phyloP scores from a whole-genome alignment of 2,329 filamentous ascomycete genomes.

The Ophiostoma angusticollis region DNA sequence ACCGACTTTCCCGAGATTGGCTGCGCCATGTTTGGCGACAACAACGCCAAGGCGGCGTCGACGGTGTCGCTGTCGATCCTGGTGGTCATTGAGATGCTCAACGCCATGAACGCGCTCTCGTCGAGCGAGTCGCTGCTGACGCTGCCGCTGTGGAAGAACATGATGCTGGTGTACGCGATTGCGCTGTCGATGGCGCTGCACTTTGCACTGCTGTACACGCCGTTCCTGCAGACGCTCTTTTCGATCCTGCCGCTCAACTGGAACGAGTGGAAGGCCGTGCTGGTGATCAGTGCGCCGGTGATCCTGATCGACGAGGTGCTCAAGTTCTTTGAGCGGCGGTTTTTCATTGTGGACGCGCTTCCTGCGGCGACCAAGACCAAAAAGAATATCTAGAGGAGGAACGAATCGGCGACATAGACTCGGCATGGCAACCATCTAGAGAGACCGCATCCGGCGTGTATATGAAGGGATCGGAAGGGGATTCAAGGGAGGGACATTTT shows the following conservation, averaged over 20 bases:
- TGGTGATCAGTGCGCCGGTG: conserved; percentile 79
- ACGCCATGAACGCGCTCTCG: conserved; percentile 94
- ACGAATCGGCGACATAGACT: conserved; percentile 1
- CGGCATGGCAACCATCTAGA: too few species aligned
- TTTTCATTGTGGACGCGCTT: conserved; percentile 44
- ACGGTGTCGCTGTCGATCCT: conserved; percentile 86
- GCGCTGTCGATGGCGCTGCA: conserved; percentile 85
- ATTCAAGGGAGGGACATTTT: too few species aligned
- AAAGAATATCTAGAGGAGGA: conserved; percentile 36
- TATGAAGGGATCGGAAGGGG: too few species aligned
- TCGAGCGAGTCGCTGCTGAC: conserved; percentile 90
- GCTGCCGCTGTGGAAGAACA: conserved; percentile 93
- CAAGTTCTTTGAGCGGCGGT: conserved; percentile 61
- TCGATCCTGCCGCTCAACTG: conserved; percentile 77
- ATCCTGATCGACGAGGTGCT: conserved; percentile 76
- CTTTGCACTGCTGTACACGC: conserved; percentile 85
- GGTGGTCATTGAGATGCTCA: conserved; percentile 98
- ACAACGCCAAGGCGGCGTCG: conserved; percentile 77
- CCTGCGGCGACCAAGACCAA: conserved; percentile 30
- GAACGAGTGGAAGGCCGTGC: conserved; percentile 84
- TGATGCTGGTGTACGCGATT: conserved; percentile 96
- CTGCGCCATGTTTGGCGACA: conserved; percentile 80
- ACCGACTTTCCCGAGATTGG: conserved; percentile 77
- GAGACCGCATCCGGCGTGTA: too few species aligned
- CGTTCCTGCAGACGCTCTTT: conserved; percentile 78